These are phyloP conservation scores for Coemansia sp. DNA, from an alignment of 192 early-diverging fungal species.

Conservation along the genomic window DNA sequence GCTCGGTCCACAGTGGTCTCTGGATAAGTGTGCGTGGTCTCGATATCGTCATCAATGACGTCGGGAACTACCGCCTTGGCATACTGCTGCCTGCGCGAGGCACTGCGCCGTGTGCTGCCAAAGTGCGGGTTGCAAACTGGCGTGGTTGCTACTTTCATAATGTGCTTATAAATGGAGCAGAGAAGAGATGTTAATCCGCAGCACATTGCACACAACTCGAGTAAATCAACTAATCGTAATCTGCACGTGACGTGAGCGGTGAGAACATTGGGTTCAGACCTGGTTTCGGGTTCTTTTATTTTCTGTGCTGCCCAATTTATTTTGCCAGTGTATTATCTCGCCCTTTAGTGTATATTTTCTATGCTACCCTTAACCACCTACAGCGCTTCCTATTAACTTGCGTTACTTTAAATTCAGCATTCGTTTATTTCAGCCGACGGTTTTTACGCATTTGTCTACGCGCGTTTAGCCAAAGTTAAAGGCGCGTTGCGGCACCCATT, in stretches of 20 bases:
- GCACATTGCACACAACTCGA: background rate
- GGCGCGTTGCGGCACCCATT: background rate
- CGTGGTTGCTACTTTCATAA: conserved; percentile 11
- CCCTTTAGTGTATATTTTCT: conserved; percentile 9
- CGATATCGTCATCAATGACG: conserved; percentile 51
- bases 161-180: background rate
- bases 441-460: background rate
- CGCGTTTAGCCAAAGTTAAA: background rate
- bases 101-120: conserved; percentile 23
- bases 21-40: conserved; percentile 54
- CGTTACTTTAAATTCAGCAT: background rate
- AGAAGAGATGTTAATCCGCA: conserved; percentile 2
- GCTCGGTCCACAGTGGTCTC: conserved; percentile 45
- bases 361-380: background rate
- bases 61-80: conserved; percentile 32
- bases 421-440: background rate
- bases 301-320: background rate
- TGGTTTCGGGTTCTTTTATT: conserved; percentile 4
- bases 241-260: background rate
- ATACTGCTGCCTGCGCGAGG: conserved; percentile 34
- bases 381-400: background rate
- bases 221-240: conserved; percentile 1
- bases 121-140: conserved; percentile 25
- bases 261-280: background rate
- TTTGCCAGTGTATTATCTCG: conserved; percentile 6